Percentiles rank a stretch among this genome's conserved stretches.
These are phyloP conservation scores for Rubia peregrina DNA, from an alignment of 305 asterid genomes.

Conservation along the genomic window DNA sequence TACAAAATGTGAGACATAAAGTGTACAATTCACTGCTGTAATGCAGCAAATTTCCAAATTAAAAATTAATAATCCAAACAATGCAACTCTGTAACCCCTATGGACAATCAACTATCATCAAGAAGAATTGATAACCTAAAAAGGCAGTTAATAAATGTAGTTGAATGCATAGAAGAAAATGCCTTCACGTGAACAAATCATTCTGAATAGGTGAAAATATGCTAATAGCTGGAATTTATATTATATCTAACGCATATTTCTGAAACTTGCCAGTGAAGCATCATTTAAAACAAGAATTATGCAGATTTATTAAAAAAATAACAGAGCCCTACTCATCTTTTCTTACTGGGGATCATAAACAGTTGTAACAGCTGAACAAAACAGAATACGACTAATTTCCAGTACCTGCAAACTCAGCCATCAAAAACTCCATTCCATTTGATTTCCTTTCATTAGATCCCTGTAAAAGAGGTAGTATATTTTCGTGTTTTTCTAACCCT, in stretches of 20 bases:
- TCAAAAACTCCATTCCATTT: conserved; percentile 84
- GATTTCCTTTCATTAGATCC: conserved; percentile 77
- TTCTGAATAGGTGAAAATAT: neutral
- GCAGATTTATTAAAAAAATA: no score
- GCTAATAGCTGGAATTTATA: neutral
- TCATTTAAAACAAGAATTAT: neutral
- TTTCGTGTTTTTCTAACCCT: conserved; percentile 85
- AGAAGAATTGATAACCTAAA: neutral
- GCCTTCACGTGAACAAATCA: neutral
- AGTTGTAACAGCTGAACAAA: neutral
- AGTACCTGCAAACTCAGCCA: conserved; percentile 97
- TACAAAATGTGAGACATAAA: neutral
- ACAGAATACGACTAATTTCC: conserved; percentile 2
- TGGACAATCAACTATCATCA: neutral
- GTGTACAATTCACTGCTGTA: neutral
- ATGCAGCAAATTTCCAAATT: neutral
- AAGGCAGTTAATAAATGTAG: neutral
- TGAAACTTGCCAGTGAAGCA: neutral
- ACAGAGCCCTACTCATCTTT: neutral
- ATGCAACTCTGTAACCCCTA: neutral
- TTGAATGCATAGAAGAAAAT: neutral
- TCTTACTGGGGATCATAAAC: neutral
- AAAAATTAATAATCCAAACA: neutral
- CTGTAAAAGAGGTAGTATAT: conserved; percentile 83
- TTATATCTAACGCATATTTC: neutral